phyloP scores from a whole-genome alignment of 73 alveolate genomes.

The Tetrahymena thermophila region DNA sequence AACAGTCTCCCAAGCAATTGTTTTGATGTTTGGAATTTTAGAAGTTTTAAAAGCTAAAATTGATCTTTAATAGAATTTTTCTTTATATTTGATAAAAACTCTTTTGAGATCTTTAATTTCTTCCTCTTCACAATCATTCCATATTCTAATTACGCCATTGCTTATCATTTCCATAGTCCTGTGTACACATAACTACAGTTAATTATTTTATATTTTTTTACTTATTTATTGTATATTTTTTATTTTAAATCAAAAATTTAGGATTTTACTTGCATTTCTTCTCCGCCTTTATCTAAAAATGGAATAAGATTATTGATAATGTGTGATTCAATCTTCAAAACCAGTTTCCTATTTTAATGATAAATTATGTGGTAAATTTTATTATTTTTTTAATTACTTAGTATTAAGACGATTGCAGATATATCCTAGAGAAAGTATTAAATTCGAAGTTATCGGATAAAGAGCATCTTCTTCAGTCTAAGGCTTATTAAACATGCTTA shows the following conservation, averaged over 20 bases:
- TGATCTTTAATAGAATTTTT: not conserved
- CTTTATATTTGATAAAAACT: not conserved
- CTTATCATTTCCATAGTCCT: not conserved
- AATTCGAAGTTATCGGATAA: not conserved
- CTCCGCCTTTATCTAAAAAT: not conserved
- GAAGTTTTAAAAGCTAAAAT: not conserved
- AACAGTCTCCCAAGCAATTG: not conserved
- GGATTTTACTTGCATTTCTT: not conserved
- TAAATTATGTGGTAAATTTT: not conserved
- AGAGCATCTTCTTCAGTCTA: not conserved
- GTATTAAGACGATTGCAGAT: not conserved
- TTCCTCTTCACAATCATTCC: not conserved
- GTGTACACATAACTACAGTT: not conserved
- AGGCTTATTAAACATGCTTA: not conserved
- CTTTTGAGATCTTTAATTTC: not conserved
- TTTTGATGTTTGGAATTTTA: not conserved
- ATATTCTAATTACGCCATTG: not conserved
- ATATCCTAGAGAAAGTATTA: not conserved
- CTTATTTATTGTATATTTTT: no score
- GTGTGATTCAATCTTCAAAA: not conserved
- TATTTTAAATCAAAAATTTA: not conserved
- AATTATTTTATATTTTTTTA: not conserved
- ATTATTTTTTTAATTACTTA: not conserved
- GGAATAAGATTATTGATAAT: not conserved
- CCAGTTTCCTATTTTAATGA: not conserved